phyloP scores from a whole-genome alignment of 371 early-diverging fungal species.

The Saksenaea oblongispora region DNA sequence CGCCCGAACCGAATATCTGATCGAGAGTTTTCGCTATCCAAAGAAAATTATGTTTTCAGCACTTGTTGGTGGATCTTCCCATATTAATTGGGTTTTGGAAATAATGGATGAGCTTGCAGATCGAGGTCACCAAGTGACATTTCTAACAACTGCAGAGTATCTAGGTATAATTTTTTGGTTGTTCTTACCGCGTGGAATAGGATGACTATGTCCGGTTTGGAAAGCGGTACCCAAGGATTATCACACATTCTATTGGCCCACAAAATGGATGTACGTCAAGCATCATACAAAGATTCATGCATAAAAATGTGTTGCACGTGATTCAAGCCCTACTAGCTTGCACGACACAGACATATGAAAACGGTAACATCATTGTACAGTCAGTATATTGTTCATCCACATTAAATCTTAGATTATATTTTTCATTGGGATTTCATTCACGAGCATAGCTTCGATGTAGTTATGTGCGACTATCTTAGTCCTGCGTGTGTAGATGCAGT shows the following conservation, averaged over 20 bases:
- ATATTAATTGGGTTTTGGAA: conserved; percentile 16
- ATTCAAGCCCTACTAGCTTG: too few species aligned
- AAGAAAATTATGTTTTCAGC: conserved; percentile 16
- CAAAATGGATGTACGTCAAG: neutral
- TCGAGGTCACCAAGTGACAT: conserved; percentile 12
- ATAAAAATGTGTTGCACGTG: too few species aligned
- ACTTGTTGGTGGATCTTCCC: conserved; percentile 18
- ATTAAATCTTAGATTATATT: neutral
- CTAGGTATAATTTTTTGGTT: neutral
- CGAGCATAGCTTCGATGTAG: neutral
- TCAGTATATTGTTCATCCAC: neutral
- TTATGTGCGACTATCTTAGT: neutral
- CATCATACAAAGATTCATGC: neutral
- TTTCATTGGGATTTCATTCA: neutral
- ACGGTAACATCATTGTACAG: too few species aligned
- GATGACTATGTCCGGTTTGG: neutral
- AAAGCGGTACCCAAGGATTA: neutral
- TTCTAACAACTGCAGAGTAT: conserved; percentile 10
- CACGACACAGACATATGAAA: too few species aligned
- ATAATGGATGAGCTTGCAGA: conserved; percentile 12
- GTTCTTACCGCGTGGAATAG: neutral
- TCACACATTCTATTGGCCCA: neutral
- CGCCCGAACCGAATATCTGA: neutral
- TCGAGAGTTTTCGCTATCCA: neutral
- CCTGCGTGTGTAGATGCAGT: neutral